Percentiles rank a stretch among this genome's conserved stretches.
These are phyloP conservation scores for Chaetomium tenue DNA, from an alignment of 495 filamentous ascomycete genomes.

Conservation along the genomic window DNA sequence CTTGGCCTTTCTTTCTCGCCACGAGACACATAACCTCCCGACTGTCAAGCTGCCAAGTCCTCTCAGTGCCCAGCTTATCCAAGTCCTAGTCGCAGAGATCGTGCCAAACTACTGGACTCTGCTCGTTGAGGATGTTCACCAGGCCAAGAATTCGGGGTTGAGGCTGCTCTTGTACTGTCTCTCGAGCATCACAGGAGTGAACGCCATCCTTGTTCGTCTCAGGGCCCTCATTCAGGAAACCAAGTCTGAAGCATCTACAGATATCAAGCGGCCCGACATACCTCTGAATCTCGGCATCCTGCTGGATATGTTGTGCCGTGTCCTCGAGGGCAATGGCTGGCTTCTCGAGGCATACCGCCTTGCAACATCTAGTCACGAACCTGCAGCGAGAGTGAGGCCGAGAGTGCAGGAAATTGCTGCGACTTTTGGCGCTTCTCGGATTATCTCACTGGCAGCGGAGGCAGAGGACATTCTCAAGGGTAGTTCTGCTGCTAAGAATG, in stretches of 20 bases:
- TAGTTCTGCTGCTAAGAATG: conserved; percentile 6
- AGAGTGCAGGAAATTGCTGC: conserved; percentile 45
- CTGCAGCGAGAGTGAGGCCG: conserved; percentile 20
- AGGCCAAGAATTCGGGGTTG: conserved; percentile 29
- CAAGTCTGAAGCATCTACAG: conserved; percentile 36
- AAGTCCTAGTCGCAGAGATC: conserved; percentile 64
- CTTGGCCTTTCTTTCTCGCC: conserved; percentile 54
- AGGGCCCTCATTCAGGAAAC: conserved; percentile 50
- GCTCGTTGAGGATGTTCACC: conserved; percentile 47
- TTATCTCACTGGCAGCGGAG: conserved; percentile 72
- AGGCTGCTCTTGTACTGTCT: conserved; percentile 63
- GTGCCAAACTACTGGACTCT: conserved; percentile 76
- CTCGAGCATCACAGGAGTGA: conserved; percentile 68
- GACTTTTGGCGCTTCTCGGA: conserved; percentile 65
- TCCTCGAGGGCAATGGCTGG: conserved; percentile 58
- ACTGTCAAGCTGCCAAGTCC: conserved; percentile 64
- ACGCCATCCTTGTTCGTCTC: conserved; percentile 63
- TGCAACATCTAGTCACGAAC: conserved; percentile 19
- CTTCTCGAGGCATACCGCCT: conserved; percentile 53
- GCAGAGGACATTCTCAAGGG: conserved; percentile 58
- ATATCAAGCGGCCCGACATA: conserved; percentile 37
- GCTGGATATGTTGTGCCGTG: conserved; percentile 47
- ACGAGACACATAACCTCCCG: conserved; percentile 42
- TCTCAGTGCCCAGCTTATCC: conserved; percentile 65
- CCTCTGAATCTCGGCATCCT: conserved; percentile 43